Base-by-base conservation (phyloP, 352 stramenopile species). In the Globisporangium recalcitrans region DNA sequence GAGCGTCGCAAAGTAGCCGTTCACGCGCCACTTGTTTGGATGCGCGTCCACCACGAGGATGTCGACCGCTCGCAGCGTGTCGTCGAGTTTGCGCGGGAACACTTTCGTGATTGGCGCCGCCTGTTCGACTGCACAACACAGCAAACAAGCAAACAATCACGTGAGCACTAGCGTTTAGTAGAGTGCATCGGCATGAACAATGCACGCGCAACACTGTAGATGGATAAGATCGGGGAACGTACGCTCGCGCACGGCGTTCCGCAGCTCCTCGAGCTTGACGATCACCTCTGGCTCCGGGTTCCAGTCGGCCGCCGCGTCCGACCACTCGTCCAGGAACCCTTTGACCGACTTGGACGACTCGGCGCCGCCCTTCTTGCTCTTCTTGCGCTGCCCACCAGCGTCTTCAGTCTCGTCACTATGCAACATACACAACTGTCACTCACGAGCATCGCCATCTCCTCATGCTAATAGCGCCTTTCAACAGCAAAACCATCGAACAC, bases 1-100 rank as follows among this genome's bases (percentile, higher is more conserved):
- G 31, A 95, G 70, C 58, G 84, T 92, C 16, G 84, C 82, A 67
- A 95, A 93, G 59, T 95, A 95, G 21, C 86, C 86, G 63, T 91
- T 95, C 61, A 95, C 86, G 19, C 86, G 80, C 86, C 86, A 95
- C 64, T 91, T 90, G 67, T 95, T 93, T 29, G 86, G 86, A 64
- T 95, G 86, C 8, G 86, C 71, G 51, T 91, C 80, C 34, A 95
- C 86, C 31, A 93, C 86, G 16, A 91, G 65, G 19, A 78, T 80
- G 59, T 95, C 86, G 27, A 95, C 86, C 0, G 74, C 81, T 9
- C 86, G 77, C n/a, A 95, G 69, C 16, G 77, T 69, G 56, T 93
- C 86, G 68, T 95, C 86, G 19, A 95, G 60, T 19, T 77, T 85
- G 29, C 84, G 77, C 8, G 86, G 86, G 52, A 93, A 95, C 11